A percentile compares a stretch with the other conserved stretches of the same genome.
Conservation (phyloP, 192 early-diverging fungal genomes). For the Anaeromyces robustus region DNA sequence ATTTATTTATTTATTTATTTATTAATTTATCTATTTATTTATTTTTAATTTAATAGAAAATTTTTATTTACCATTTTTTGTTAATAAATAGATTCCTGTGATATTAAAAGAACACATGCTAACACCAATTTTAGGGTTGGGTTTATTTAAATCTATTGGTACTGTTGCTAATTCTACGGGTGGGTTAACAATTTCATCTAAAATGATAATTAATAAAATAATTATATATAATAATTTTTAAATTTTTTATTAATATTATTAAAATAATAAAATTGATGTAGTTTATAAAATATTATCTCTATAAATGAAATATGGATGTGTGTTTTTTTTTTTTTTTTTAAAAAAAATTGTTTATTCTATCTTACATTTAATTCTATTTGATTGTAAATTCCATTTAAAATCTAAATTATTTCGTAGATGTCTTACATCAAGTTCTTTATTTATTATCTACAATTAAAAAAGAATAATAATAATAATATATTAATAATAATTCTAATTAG, state of each 20-base stretch:
- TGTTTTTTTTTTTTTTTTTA: no score
- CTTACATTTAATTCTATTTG: not conserved
- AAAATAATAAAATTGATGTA: no score
- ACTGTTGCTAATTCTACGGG: constrained; percentile 33
- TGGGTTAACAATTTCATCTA: constrained; percentile 37
- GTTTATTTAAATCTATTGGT: constrained; percentile 47
- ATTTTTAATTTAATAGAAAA: no score
- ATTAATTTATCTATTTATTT: no score
- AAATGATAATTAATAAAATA: not conserved
- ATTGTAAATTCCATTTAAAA: not conserved
- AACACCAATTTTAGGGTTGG: constrained; percentile 58
- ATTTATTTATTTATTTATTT: no score
- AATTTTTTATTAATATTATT: no score
- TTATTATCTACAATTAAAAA: constrained; percentile 2
- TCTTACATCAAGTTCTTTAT: not conserved
- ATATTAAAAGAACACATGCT: constrained; percentile 47
- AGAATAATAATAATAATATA: not conserved
- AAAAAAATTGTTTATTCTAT: not conserved
- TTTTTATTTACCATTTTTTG: constrained; percentile 40
- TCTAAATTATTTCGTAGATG: not conserved
- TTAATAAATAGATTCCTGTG: constrained; percentile 36
- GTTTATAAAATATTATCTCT: no score
- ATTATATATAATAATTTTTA: not conserved
- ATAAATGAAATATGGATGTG: no score
- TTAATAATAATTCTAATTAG: no score